A percentile compares a stretch with the other conserved stretches of the same genome.
Evolutionary conservation across 768 basidiomycete species (phyloP).

Genomic region (Russula lepida): DNA sequence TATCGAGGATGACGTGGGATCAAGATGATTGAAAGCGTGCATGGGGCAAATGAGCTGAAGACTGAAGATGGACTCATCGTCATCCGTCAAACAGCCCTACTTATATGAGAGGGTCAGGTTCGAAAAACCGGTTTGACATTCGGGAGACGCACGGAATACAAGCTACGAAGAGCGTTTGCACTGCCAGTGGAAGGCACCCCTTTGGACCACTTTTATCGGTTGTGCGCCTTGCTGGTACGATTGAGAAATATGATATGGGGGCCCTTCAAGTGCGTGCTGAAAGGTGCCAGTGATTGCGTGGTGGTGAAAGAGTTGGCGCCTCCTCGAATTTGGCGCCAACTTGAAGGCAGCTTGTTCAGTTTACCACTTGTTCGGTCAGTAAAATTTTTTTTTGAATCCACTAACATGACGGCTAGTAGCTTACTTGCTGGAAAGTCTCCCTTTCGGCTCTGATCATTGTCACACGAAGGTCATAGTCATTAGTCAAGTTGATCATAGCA

Average conservation of each 20-base stretch:
- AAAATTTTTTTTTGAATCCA: no score
- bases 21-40: neutral
- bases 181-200: neutral
- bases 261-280: neutral
- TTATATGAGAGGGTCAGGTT: neutral
- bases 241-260: neutral
- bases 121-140: neutral
- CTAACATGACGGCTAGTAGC: no score
- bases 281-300: no score
- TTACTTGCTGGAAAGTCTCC: no score
- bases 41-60: no score
- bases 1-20: neutral
- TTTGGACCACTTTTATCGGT: neutral
- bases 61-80: neutral
- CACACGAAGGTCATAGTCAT: no score
- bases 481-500: no score
- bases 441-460: no score
- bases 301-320: no score
- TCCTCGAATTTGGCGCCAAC: no score
- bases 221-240: neutral
- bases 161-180: neutral
- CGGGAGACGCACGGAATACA: neutral
- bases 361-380: no score
- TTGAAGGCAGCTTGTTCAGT: no score
- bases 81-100: neutral